Base-by-base conservation (phyloP, 441 rosid species). In the Jatropha multifida region DNA sequence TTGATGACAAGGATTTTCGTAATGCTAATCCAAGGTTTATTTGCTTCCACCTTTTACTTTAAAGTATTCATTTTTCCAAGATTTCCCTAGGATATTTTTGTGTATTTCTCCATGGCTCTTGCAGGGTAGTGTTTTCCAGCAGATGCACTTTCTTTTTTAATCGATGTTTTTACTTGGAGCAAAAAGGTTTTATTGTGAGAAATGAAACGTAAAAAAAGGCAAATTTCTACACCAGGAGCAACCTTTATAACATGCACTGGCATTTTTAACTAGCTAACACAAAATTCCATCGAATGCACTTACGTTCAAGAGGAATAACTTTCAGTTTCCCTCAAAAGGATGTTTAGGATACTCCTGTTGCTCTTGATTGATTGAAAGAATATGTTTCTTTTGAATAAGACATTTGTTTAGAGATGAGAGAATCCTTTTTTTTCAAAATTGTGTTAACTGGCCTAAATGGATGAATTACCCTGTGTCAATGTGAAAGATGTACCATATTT, bases 1-100 rank as follows among this genome's bases (percentile, higher is more conserved):
- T 82, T 26, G 79, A 88, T 14, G 74, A 68, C 74, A 80, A 79
- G 78, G 77, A 73, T 64, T 65, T 76, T 37, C 55, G 3, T 71
- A 82, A 79, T 78, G 71, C 78, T 70, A 73, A 80, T 73, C 41
- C 37, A 72, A 87, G 95, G 91, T 90, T 74, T 73, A 27, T 68
- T 44, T 80, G 49, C 68, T 61, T 48, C 68, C 49, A 62, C 18
- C 20, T 63, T 74, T 74, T 42, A 38, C 59, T 51, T 8, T 15
- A 37, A 55, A 32, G 58, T 3, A 14, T 41, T 40, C 6, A 12
- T 46, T 58, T 66, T 23, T 14, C 23, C 6, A 10, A 46, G 7
- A 58, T 56, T 59, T 37, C 26, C 37, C 17, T 65, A 37, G 46
- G 48, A 51, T 26, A 10, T 65, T 7, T 42, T 40, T 74, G 12